A percentile compares a stretch with the other conserved stretches of the same genome.
Conservation (phyloP, 192 early-diverging fungal genomes). For the Paraglomus occultum region DNA sequence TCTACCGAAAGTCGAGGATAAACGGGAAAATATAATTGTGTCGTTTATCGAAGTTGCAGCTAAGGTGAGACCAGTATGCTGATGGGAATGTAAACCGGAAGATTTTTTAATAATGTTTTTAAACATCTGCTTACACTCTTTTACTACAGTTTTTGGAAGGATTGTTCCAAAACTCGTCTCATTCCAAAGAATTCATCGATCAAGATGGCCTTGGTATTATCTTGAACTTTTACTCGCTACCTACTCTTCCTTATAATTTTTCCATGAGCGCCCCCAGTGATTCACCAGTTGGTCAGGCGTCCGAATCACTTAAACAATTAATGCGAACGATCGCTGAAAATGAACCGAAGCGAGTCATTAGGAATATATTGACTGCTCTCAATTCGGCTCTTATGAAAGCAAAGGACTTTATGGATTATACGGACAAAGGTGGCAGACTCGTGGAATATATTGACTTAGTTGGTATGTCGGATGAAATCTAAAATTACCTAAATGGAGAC, state of each 20-base stretch:
- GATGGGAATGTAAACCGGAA: background rate
- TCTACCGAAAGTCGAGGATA: slow-evolving; percentile 44
- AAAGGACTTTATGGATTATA: slow-evolving; percentile 44
- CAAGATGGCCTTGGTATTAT: slow-evolving; percentile 59
- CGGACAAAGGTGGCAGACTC: slow-evolving; percentile 40
- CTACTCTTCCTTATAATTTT: slow-evolving; percentile 73
- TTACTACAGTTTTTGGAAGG: slow-evolving; percentile 74
- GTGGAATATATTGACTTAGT: slow-evolving; percentile 60
- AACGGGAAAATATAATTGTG: slow-evolving; percentile 51
- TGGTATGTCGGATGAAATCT: slow-evolving; percentile 41
- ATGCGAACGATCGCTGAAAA: slow-evolving; percentile 69
- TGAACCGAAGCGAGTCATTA: slow-evolving; percentile 53
- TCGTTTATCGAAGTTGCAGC: slow-evolving; percentile 66
- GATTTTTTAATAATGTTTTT: background rate
- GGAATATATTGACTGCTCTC: slow-evolving; percentile 53
- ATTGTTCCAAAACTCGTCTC: slow-evolving; percentile 74
- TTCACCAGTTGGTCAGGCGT: slow-evolving; percentile 36
- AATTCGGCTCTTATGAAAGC: slow-evolving; percentile 44
- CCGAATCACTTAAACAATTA: slow-evolving; percentile 67
- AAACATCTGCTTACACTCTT: background rate
- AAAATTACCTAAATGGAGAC: background rate
- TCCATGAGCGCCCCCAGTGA: slow-evolving; percentile 38
- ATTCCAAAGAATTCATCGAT: slow-evolving; percentile 73
- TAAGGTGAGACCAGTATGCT: slow-evolving; percentile 44
- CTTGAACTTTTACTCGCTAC: slow-evolving; percentile 61